phyloP scores from a whole-genome alignment of 495 filamentous ascomycete species.

The Amniculicola lignicola region DNA sequence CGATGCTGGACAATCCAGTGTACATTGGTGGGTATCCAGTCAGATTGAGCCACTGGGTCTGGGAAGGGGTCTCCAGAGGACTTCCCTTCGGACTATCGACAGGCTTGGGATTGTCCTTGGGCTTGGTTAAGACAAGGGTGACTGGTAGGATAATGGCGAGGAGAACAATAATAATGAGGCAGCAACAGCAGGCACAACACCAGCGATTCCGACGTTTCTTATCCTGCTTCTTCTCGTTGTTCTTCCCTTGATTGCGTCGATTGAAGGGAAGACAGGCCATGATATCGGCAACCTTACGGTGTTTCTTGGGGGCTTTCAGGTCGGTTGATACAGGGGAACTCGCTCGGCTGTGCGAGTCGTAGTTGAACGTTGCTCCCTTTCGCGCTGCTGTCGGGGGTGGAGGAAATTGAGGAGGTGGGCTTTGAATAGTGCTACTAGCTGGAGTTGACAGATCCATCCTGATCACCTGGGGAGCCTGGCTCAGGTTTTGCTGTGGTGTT shows the following conservation, averaged over 20 bases:
- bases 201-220: constrained; percentile 19
- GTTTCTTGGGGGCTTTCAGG: constrained; percentile 12
- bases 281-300: constrained; percentile 17
- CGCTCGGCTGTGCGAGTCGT: constrained; percentile 10
- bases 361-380: not conserved
- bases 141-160: constrained; percentile 30
- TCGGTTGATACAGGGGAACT: constrained; percentile 16
- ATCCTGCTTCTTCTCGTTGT: constrained; percentile 39
- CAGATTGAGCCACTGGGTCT: constrained; percentile 69
- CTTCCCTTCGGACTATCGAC: not conserved
- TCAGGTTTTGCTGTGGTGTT: not conserved
- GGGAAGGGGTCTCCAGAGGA: not conserved
- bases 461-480: not conserved
- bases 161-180: constrained; percentile 29
- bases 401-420: constrained; percentile 3
- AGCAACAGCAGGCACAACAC: constrained; percentile 30
- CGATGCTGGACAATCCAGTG: constrained; percentile 73
- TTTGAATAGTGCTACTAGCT: not conserved
- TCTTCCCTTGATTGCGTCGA: not conserved
- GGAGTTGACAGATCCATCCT: not conserved
- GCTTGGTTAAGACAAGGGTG: constrained; percentile 22
- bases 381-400: constrained; percentile 18
- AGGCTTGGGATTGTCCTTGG: constrained; percentile 11
- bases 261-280: constrained; percentile 10
- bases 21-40: constrained; percentile 84